A percentile compares a stretch with the other conserved stretches of the same genome.
Conservation (phyloP, 2,329 filamentous ascomycete genomes). For the Coniochaeta pulveracea region DNA sequence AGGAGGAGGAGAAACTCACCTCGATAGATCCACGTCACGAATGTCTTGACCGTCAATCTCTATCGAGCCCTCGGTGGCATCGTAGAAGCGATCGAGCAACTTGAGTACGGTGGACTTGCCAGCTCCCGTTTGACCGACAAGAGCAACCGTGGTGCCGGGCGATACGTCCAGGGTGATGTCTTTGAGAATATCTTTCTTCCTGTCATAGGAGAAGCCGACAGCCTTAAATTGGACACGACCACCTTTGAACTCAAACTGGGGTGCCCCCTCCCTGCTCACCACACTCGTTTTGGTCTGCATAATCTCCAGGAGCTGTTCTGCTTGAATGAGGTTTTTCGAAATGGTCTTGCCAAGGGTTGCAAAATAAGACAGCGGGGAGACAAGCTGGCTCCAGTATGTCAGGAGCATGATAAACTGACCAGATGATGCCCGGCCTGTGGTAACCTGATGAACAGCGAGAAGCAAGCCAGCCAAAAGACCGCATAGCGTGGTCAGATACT, state of each 20-base stretch:
- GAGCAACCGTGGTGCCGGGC: slow-evolving; percentile 43
- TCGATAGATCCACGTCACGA: slow-evolving; percentile 38
- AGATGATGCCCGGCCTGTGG: slow-evolving; percentile 43
- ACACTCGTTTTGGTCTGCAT: slow-evolving; percentile 47
- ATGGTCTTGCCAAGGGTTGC: slow-evolving; percentile 43
- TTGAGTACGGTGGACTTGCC: slow-evolving; percentile 48
- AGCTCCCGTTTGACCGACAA: slow-evolving; percentile 48
- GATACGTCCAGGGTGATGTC: slow-evolving; percentile 37
- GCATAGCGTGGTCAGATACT: slow-evolving; percentile 53
- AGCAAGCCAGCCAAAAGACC: slow-evolving; percentile 56
- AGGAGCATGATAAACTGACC: slow-evolving; percentile 62
- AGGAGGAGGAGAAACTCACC: slow-evolving; percentile 16
- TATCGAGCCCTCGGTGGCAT: slow-evolving; percentile 40
- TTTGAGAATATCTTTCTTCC: slow-evolving; percentile 45
- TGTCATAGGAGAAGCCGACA: slow-evolving; percentile 48
- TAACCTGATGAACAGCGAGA: slow-evolving; percentile 54
- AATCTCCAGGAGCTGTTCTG: slow-evolving; percentile 44
- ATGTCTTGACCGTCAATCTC: slow-evolving; percentile 46
- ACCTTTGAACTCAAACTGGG: slow-evolving; percentile 35
- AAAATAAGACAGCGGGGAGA: slow-evolving; percentile 61
- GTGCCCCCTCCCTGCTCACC: slow-evolving; percentile 37
- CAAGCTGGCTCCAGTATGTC: slow-evolving; percentile 65
- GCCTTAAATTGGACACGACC: slow-evolving; percentile 43
- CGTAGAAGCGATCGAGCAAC: slow-evolving; percentile 48
- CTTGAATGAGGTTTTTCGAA: slow-evolving; percentile 44